Percentiles rank a stretch among this genome's conserved stretches.
phyloP scores from a whole-genome alignment of 2,329 filamentous ascomycete genomes.

The Beauveria australis region DNA sequence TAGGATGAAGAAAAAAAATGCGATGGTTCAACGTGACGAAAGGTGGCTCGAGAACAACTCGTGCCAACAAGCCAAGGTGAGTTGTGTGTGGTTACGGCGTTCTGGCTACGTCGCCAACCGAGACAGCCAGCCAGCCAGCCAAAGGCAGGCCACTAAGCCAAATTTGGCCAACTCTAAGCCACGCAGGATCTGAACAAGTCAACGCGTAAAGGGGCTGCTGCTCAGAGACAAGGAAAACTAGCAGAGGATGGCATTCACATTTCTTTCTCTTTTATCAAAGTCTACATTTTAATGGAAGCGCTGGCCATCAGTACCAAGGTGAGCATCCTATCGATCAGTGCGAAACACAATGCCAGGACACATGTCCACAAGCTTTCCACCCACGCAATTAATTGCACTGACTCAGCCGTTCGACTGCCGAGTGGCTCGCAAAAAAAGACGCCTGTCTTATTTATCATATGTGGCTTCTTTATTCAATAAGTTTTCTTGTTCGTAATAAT shows the following conservation, averaged over 20 bases:
- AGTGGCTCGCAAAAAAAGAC: no score
- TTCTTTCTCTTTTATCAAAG: no score
- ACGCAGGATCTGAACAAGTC: neutral
- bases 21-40: neutral
- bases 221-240: no score
- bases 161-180: neutral
- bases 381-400: no score
- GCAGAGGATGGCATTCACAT: no score
- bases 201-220: neutral
- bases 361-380: no score
- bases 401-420: no score
- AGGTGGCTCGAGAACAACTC: conserved; percentile 2
- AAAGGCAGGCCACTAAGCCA: neutral
- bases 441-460: no score
- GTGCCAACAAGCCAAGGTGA: conserved; percentile 5
- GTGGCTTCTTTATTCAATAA: neutral
- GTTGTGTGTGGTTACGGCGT: conserved; percentile 2
- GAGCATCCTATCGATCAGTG: no score
- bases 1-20: conserved; percentile 1
- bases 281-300: no score
- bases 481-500: neutral
- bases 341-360: no score
- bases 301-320: no score
- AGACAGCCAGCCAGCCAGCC: neutral
- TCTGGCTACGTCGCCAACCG: conserved; percentile 12